Evolutionary conservation across 176 grass and related monocot genomes (phyloP), one percentile per base, ranked within the genome.

Genomic region (Dendrocalamus sinicus): DNA sequence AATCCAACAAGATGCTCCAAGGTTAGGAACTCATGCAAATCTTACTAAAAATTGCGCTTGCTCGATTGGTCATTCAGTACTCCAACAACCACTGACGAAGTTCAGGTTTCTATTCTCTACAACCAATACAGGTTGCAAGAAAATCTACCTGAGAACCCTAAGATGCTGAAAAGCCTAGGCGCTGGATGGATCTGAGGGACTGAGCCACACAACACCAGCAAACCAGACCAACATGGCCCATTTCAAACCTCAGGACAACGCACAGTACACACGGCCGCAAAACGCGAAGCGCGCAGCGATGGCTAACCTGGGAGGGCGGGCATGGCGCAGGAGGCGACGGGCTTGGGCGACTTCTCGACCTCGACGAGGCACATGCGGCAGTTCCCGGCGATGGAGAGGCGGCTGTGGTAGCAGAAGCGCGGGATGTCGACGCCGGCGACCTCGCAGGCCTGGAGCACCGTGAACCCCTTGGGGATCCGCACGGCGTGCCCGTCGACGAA

Each of bases 301-400:
- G 24, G 17, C 64, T 72, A 55, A 95, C 96, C 97, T 77, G 97
- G 97, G 17, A 99, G 85, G 1, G 94, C 94, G 48, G 97, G 97
- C 97, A 99, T 99, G 82, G 97, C 97, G 47, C 97, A 99, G 22
- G 97, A 99, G 7, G 97, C 97, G 19, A 99, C 97, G 75, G 97
- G 97, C 90, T 99, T 99, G 84, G 97, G 97, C 55, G 97, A 99
- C 81, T 99, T 99, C 90, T 99, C 97, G 67, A 99, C 97, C 89
- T 99, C 97, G 52, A 99, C 97, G 48, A 99, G 94, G 82, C 97
- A 99, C 97, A 99, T 99, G 64, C 97, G 90, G 88, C 97, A 99
- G 86, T 99, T 99, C 0, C 97, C 97, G 0, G 97, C 94, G 43
- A 99, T 91, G 37, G 97, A 96, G 4, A 99, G 91, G 1, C 93